phyloP scores from a whole-genome alignment of 108 stramenopile genomes.

The Skeletonema tropicum region DNA sequence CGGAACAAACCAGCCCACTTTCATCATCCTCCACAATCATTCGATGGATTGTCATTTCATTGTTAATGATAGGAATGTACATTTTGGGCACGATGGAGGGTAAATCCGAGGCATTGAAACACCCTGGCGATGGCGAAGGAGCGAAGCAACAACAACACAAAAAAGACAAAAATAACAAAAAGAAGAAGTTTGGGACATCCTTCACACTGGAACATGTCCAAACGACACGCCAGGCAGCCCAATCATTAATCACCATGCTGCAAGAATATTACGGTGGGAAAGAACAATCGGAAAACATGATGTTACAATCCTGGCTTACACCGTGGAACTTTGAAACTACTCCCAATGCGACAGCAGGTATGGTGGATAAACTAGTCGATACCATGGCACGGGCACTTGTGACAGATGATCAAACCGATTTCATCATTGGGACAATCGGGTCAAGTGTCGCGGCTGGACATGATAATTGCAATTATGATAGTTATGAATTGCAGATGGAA shows the following conservation, averaged over 20 bases:
- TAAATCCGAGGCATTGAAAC: not conserved
- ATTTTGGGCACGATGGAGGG: constrained; percentile 22
- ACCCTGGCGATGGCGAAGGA: not conserved
- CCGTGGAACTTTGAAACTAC: constrained; percentile 39
- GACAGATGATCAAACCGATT: constrained; percentile 44
- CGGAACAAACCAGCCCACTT: not conserved
- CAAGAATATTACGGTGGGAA: constrained; percentile 40
- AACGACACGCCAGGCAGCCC: constrained; percentile 30
- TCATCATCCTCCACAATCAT: not conserved
- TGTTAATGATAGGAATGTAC: constrained; percentile 11
- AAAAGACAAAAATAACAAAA: not conserved
- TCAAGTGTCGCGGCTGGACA: constrained; percentile 52
- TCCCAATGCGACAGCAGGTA: not conserved
- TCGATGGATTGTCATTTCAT: constrained; percentile 6
- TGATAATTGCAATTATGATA: constrained; percentile 54
- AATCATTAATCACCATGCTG: constrained; percentile 16
- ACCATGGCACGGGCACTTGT: constrained; percentile 51
- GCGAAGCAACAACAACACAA: not conserved
- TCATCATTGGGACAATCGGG: constrained; percentile 52
- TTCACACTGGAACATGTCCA: constrained; percentile 24
- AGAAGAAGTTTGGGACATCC: not conserved
- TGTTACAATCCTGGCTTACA: constrained; percentile 34
- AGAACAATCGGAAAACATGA: constrained; percentile 32
- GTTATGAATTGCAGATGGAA: constrained; percentile 48
- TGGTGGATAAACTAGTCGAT: constrained; percentile 12